Conservation (phyloP, 1,284 basidiomycete genomes). For the Vanrija pseudolonga region DNA sequence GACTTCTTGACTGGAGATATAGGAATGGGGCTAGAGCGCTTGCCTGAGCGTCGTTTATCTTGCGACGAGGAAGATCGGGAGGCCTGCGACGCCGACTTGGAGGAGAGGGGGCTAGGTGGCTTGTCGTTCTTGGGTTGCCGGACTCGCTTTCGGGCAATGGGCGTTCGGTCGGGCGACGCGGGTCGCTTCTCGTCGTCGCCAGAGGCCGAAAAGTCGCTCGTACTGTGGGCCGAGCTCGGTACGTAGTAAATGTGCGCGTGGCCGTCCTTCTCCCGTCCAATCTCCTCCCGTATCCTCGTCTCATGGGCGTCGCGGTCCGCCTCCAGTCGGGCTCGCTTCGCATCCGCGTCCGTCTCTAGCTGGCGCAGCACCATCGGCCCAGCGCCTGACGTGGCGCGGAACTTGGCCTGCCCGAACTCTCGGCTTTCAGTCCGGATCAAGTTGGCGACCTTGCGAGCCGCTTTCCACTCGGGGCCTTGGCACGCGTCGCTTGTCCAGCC, state of each 20-base stretch:
- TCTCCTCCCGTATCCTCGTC: not conserved
- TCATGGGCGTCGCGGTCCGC: not conserved
- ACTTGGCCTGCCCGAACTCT: constrained; percentile 31
- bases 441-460: constrained; percentile 16
- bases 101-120: no score
- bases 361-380: constrained; percentile 3
- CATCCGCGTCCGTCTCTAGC: not conserved
- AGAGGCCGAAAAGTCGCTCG: not conserved
- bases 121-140: no score
- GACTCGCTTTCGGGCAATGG: no score
- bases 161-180: no score
- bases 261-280: not conserved
- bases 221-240: not conserved
- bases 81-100: no score
- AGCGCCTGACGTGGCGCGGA: constrained; percentile 15
- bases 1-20: no score
- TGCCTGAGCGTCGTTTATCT: no score
- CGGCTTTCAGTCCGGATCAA: constrained; percentile 24
- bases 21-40: no score
- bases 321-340: constrained; percentile 1
- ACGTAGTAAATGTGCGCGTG: not conserved
- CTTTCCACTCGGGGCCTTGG: constrained; percentile 9
- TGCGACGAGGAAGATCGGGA: no score
- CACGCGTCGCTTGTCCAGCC: constrained; percentile 6
- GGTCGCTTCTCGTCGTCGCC: no score